Evolutionary conservation across 306 rosid genomes (phyloP), one percentile per base, ranked within the genome.

Genomic region (Medicago arabica): DNA sequence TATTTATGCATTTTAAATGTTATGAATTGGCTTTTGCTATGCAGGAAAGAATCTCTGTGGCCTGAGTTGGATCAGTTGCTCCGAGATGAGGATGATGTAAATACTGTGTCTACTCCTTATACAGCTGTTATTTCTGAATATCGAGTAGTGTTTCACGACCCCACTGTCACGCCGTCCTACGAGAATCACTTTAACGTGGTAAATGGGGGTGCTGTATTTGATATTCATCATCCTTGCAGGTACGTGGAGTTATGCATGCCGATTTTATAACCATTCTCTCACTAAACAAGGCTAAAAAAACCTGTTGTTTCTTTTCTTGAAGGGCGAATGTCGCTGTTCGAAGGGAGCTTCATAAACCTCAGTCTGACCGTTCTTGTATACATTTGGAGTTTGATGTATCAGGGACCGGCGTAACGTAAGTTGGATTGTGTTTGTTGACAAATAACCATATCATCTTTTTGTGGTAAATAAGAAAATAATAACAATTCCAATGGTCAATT

Each of bases 201-300:
- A 68, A 93, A 93, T 78, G 95, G 94, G 84, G 87, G 86, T 76
- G 79, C 86, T 63, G 77, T 76, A 17, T 86, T 75, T 80, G 96
- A 90, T 82, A 84, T 90, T 78, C 98, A 93, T 65, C 92, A 90
- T 87, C 96, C 98, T 51, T 93, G 98, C 95, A 90, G 96, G 96
- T 93, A 51, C 63, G 36, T 66, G 7, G 59, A 70, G 67, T 69
- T 74, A 21, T 85, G 41, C 75, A 53, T 63, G 34, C 74, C 67
- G 53, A 63, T 81, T 83, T 63, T 72, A 13, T 61, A 17, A 41
- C 25, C 63, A 16, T 80, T 80, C 17, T 80, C 17, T 67, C 71
- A 60, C 49, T 66, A 67, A 75, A 65, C 60, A 49, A 70, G 69
- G 21, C 72, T 76, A 53, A 41, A 72, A 21, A 11, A 72, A 78